Conservation (phyloP, 768 basidiomycete species). For the Pleurotus citrinopileatus region DNA sequence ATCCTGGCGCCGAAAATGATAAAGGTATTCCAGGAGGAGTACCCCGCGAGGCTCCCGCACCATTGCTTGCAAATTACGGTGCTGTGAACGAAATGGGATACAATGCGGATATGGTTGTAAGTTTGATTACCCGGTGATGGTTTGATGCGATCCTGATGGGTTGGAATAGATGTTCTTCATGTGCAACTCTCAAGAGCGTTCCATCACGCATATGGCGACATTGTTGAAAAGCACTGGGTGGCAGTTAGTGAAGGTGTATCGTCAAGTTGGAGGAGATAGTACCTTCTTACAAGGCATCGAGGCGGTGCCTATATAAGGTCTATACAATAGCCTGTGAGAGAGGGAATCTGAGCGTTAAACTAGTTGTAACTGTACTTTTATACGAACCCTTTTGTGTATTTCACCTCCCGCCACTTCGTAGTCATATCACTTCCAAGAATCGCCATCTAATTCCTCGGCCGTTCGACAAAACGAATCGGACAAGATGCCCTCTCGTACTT, state of each 20-base stretch:
- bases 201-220: conserved; percentile 25
- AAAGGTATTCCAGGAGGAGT: conserved; percentile 20
- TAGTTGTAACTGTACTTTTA: no score
- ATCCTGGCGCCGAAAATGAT: conserved; percentile 18
- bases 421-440: no score
- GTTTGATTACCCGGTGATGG: no score
- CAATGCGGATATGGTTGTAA: conserved; percentile 32
- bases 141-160: no score
- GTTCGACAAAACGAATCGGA: no score
- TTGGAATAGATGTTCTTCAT: conserved; percentile 39
- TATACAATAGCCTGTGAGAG: no score
- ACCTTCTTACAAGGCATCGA: conserved; percentile 21
- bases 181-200: conserved; percentile 38
- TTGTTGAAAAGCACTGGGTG: conserved; percentile 30
- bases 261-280: conserved; percentile 17
- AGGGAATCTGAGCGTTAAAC: no score
- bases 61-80: conserved; percentile 38
- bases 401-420: no score
- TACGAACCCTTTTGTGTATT: no score
- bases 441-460: no score
- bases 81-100: conserved; percentile 32
- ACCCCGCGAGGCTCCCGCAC: conserved; percentile 26
- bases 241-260: conserved; percentile 24
- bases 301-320: conserved; percentile 21
- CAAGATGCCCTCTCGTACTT: no score